Evolutionary conservation across 495 filamentous ascomycete genomes (phyloP).

Genomic region (Chaetomium fimeti): DNA sequence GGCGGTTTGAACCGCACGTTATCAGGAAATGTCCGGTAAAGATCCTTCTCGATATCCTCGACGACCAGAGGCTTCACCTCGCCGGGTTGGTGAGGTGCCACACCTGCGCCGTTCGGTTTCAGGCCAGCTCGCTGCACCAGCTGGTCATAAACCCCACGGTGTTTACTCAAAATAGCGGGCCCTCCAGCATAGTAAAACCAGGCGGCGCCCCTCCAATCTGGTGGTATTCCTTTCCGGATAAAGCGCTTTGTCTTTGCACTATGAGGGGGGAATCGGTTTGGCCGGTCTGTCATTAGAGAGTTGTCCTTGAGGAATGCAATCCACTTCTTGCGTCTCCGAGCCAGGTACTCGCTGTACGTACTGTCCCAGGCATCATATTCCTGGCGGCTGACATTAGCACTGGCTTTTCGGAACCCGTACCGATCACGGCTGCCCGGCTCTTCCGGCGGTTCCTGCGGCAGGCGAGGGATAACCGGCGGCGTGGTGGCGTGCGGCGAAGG

Average conservation of each 20-base stretch:
- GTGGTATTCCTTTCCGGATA: slow-evolving; percentile 91
- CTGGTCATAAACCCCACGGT: slow-evolving; percentile 70
- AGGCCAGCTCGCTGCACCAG: slow-evolving; percentile 54
- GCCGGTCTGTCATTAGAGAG: slow-evolving; percentile 67
- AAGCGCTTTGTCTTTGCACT: slow-evolving; percentile 82
- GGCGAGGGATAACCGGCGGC: slow-evolving; percentile 25
- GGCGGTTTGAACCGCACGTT: slow-evolving; percentile 84
- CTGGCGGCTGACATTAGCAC: slow-evolving; percentile 67
- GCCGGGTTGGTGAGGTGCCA: slow-evolving; percentile 12
- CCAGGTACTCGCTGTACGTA: slow-evolving; percentile 65
- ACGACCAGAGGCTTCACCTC: slow-evolving; percentile 68
- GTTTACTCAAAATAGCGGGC: slow-evolving; percentile 67
- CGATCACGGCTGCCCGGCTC: slow-evolving; percentile 59
- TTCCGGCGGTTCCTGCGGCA: slow-evolving; percentile 35
- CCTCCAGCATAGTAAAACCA: slow-evolving; percentile 99
- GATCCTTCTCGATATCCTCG: slow-evolving; percentile 91
- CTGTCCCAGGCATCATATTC: slow-evolving; percentile 82
- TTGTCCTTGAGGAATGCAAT: slow-evolving; percentile 69
- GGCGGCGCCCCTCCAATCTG: slow-evolving; percentile 85
- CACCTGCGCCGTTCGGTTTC: slow-evolving; percentile 26
- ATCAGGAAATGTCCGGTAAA: slow-evolving; percentile 94
- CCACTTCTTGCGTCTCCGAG: slow-evolving; percentile 79
- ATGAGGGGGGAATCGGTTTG: slow-evolving; percentile 73
- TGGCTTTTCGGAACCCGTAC: slow-evolving; percentile 91
- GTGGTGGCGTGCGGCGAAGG: slow-evolving; percentile 18